Conservation (phyloP, 2,329 filamentous ascomycete genomes). For the Paraphoma chrysanthemicola region DNA sequence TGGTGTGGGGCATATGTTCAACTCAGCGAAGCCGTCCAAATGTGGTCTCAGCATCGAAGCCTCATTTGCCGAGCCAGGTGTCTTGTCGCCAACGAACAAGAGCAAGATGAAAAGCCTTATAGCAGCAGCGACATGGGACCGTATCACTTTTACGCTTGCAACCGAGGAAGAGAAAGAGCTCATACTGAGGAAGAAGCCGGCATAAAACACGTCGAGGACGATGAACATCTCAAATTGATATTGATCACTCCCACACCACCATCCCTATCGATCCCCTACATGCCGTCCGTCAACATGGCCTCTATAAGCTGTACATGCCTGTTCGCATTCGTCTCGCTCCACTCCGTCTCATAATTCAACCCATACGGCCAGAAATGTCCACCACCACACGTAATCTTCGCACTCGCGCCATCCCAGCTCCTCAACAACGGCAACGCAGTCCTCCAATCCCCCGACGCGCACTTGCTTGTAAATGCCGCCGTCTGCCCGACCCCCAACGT, state of each 20-base stretch:
- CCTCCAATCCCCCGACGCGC: slow-evolving; percentile 38
- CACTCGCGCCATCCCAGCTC: slow-evolving; percentile 36
- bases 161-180: background rate
- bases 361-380: slow-evolving; percentile 45
- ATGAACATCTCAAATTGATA: too few species aligned
- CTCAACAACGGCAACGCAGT: slow-evolving; percentile 40
- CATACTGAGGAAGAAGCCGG: background rate
- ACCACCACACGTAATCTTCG: slow-evolving; percentile 43
- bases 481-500: slow-evolving; percentile 45
- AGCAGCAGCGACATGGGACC: background rate
- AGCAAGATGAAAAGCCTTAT: background rate
- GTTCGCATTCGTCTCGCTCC: slow-evolving; percentile 45
- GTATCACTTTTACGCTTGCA: background rate
- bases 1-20: too few species aligned
- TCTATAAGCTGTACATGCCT: slow-evolving; percentile 42
- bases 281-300: slow-evolving; percentile 43
- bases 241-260: too few species aligned
- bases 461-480: slow-evolving; percentile 36
- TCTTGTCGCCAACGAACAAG: background rate
- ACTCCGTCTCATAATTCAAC: slow-evolving; percentile 44
- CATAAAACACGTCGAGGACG: too few species aligned
- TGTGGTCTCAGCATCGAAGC: background rate
- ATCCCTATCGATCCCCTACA: slow-evolving; percentile 14
- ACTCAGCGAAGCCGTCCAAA: background rate
- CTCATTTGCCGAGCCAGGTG: background rate